Conservation (phyloP, 805 yeast species). For the Clavispora santaluciae region DNA sequence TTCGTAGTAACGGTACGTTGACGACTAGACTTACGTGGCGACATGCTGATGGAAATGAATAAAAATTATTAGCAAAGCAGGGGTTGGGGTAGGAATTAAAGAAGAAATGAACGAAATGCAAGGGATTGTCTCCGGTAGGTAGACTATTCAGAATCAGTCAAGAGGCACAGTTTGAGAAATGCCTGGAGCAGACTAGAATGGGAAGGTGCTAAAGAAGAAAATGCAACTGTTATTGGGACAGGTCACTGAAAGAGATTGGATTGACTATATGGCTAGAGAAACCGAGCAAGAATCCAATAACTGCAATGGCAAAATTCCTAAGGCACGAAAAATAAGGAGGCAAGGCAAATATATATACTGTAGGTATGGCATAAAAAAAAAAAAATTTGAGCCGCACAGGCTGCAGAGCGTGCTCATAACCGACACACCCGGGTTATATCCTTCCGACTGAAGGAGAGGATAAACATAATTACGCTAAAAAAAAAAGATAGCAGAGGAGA, state of each 20-base stretch:
- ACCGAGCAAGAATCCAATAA: neutral
- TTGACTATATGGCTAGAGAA: neutral
- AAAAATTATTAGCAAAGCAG: neutral
- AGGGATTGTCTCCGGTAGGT: neutral
- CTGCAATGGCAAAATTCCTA: conserved; percentile 2
- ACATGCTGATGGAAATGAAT: conserved; percentile 7
- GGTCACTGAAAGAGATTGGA: neutral
- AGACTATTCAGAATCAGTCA: neutral
- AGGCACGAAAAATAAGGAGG: neutral
- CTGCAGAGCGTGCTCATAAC: neutral
- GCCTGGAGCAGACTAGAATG: neutral
- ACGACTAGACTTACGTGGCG: conserved; percentile 32
- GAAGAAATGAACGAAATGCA: conserved; percentile 1
- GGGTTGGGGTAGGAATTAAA: neutral
- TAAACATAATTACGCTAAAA: too few relatives aligned
- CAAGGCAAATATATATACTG: conserved; percentile 1
- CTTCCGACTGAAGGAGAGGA: too few relatives aligned
- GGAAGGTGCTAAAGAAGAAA: neutral
- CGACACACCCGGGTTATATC: neutral
- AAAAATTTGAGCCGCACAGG: conserved; percentile 5
- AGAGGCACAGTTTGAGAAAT: neutral
- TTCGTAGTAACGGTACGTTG: conserved; percentile 20
- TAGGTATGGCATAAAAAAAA: neutral
- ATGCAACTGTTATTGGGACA: neutral
- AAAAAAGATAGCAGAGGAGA: too few relatives aligned